Base-by-base conservation (phyloP, 2,329 filamentous ascomycete genomes). In the Ophiostoma ips region DNA sequence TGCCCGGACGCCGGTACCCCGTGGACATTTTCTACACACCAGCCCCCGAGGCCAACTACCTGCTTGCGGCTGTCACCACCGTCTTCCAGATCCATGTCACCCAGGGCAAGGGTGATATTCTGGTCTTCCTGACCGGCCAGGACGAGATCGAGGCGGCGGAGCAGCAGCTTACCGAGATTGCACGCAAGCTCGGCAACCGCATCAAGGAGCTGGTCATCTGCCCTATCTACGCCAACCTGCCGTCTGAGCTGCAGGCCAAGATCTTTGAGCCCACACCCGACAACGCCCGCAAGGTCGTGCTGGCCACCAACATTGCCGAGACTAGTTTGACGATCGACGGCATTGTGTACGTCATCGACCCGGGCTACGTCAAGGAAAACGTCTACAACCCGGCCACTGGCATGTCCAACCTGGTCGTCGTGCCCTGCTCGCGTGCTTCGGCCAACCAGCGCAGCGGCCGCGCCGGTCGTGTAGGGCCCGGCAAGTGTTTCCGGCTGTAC, bases 261-360 rank as follows among this genome's bases (percentile, higher is more conserved):
- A 95, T 96, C 56, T 98, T 98, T 60, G 87, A 95, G 59, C 88
- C 89, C 0, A 94, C 90, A 0, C 90, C 92, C 0, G 78, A 83
- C 0, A 83, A 83, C 16, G 83, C 85, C 0, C 77, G 92, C 28
- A 98, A 96, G 62, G 87, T 96, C 0, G 87, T 98, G 0, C 68
- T 96, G 35, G 88, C 90, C 0, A 96, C 92, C 2, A 98, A 98
- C 62, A 96, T 98, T 64, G 92, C 92, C 2, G 92, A 98, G 64
- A 98, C 92, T 0, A 88, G 81, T 70, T 68, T 98, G 60, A 98
- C 92, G 0, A 95, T 98, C 52, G 89, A 96, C 62, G 90, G 89
- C 15, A 94, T 96, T 53, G 84, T 90, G 9, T 95, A 94, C 62
- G 92, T 96, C 34, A 94, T 96, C 53, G 92, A 98, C 58, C 86